Evolutionary conservation across 208 protist genomes (phyloP).

Genomic region (Porcisia deanei): DNA sequence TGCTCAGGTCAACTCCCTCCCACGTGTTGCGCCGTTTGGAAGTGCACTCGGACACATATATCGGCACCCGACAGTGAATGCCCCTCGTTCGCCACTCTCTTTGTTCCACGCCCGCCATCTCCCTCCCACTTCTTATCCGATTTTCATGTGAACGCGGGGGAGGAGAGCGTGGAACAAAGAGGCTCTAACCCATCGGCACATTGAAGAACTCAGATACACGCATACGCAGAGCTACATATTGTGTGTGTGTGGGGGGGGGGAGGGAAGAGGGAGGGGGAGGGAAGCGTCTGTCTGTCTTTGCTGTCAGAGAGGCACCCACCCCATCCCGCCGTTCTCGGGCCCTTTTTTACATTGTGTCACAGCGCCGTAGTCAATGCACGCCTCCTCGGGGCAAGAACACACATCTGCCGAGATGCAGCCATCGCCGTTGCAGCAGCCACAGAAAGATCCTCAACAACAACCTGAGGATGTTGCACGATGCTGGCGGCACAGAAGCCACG

Average conservation of each 20-base stretch:
- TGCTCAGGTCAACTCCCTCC: no score
- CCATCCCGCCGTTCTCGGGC: not conserved
- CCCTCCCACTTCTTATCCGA: not conserved
- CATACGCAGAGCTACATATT: no score
- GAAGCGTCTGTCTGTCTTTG: no score
- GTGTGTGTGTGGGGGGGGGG: no score
- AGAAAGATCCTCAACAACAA: not conserved
- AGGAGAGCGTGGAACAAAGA: no score
- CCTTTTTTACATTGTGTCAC: no score
- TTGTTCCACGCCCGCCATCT: not conserved
- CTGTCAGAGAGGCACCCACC: not conserved
- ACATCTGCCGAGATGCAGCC: not conserved
- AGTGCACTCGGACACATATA: no score
- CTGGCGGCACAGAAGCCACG: not conserved
- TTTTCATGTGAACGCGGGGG: no score
- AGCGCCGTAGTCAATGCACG: constrained; percentile 4
- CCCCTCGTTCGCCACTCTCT: not conserved
- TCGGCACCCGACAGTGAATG: not conserved
- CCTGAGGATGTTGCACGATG: not conserved
- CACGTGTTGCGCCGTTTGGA: no score
- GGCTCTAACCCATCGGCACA: no score
- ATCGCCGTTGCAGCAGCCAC: constrained; percentile 1
- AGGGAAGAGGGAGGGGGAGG: no score
- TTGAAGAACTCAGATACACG: no score
- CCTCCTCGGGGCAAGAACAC: not conserved